Evolutionary conservation across 257 asterid genomes (phyloP).

Genomic region (Coffea canephora): DNA sequence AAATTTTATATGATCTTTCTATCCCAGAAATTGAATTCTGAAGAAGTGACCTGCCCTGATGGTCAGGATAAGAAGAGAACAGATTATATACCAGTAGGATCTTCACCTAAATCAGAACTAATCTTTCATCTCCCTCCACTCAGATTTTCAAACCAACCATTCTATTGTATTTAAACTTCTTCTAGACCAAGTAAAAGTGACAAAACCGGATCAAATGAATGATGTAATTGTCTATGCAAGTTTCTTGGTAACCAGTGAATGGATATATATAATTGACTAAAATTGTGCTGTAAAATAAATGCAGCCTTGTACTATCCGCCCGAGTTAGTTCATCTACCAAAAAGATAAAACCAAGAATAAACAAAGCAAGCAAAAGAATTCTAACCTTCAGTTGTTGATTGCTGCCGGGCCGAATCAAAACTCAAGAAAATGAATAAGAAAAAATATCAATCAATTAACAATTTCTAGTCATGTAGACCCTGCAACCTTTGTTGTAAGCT

Average conservation of each 20-base stretch:
- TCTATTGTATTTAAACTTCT: conserved; percentile 15
- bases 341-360: conserved; percentile 27
- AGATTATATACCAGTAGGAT: conserved; percentile 41
- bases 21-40: conserved; percentile 28
- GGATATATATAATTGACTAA: neutral
- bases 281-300: neutral
- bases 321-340: conserved; percentile 81
- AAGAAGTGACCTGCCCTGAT: conserved; percentile 26
- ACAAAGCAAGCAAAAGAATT: conserved; percentile 1
- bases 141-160: conserved; percentile 37
- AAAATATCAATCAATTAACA: neutral
- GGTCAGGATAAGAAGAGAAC: conserved; percentile 25
- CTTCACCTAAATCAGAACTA: conserved; percentile 63
- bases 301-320: conserved; percentile 55
- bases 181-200: conserved; percentile 14
- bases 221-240: neutral
- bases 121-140: conserved; percentile 18
- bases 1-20: neutral
- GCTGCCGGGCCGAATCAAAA: conserved; percentile 34
- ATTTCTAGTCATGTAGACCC: conserved; percentile 4
- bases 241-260: neutral
- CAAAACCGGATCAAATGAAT: conserved; percentile 17
- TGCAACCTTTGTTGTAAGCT: neutral
- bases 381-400: conserved; percentile 41
- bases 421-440: conserved; percentile 10